Conservation (phyloP, 495 filamentous ascomycete genomes). For the Baudoinia panamericana region DNA sequence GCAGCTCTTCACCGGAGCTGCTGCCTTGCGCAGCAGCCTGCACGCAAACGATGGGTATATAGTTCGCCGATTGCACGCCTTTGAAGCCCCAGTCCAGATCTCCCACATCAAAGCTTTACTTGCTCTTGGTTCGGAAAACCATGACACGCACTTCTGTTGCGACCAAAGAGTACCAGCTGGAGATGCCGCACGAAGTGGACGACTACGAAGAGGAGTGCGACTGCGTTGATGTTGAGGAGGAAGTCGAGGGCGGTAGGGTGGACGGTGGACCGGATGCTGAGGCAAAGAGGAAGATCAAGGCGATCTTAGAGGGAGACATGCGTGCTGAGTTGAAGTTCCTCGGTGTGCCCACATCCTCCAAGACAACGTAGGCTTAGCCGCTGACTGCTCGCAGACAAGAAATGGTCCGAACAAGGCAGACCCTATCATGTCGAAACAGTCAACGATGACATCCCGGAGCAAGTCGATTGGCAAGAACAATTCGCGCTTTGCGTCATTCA, state of each 20-base stretch:
- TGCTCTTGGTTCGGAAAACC: no score
- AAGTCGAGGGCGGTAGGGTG: slow-evolving; percentile 1
- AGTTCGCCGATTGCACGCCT: no score
- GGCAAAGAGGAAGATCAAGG: slow-evolving; percentile 6
- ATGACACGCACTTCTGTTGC: no score
- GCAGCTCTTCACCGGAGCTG: no score
- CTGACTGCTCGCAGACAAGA: slow-evolving; percentile 4
- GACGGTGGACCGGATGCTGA: slow-evolving; percentile 8
- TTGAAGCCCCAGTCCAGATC: no score
- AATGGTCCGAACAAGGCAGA: slow-evolving; percentile 10
- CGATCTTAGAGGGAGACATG: slow-evolving; percentile 16
- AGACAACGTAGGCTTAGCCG: not conserved
- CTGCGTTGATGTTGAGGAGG: not conserved
- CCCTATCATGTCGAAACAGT: slow-evolving; percentile 10
- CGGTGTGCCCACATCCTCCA: not conserved
- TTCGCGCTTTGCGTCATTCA: slow-evolving; percentile 15
- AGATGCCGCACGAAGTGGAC: not conserved
- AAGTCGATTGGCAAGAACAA: slow-evolving; percentile 14
- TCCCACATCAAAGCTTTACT: no score
- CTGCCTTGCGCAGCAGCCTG: no score
- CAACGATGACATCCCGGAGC: slow-evolving; percentile 7
- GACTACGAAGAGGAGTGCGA: not conserved
- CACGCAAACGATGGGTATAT: no score
- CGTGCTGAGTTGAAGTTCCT: slow-evolving; percentile 15
- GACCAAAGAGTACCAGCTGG: not conserved